A percentile compares a stretch with the other conserved stretches of the same genome.
Conservation (phyloP, 2,329 filamentous ascomycete species). For the Macrophomina pseudophaseolina region DNA sequence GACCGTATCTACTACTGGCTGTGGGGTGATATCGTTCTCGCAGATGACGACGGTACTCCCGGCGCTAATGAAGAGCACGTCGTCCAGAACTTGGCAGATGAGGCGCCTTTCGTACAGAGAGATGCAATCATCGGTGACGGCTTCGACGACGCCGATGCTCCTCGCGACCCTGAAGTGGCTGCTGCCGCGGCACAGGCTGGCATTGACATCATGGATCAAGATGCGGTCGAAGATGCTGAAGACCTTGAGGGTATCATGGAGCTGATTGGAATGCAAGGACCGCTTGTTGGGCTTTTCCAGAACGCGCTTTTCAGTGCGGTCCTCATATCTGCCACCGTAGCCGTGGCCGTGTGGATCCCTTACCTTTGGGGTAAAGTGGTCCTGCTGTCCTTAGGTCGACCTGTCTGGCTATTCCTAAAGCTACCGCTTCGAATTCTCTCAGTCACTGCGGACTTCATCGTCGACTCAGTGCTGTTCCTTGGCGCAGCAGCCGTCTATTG, state of each 20-base stretch:
- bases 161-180: constrained; percentile 62
- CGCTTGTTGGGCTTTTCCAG: constrained; percentile 85
- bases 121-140: constrained; percentile 44
- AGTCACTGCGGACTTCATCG: constrained; percentile 74
- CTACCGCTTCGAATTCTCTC: constrained; percentile 76
- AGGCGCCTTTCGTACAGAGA: constrained; percentile 63
- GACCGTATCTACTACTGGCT: constrained; percentile 52
- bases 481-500: constrained; percentile 59
- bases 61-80: constrained; percentile 62
- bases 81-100: constrained; percentile 63
- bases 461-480: constrained; percentile 73
- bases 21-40: constrained; percentile 52
- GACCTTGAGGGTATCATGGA: constrained; percentile 97
- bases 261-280: constrained; percentile 93
- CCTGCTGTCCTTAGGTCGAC: constrained; percentile 79
- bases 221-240: constrained; percentile 81
- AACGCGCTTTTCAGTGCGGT: constrained; percentile 95
- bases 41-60: constrained; percentile 32
- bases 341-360: constrained; percentile 84
- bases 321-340: constrained; percentile 84
- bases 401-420: constrained; percentile 67
- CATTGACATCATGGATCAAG: constrained; percentile 67
- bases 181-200: constrained; percentile 70
- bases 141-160: constrained; percentile 28
- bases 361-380: constrained; percentile 90